Evolutionary conservation across 169 alveolate genomes (phyloP), one percentile per base, ranked within the genome.

Genomic region (Miamiensis avidus): DNA sequence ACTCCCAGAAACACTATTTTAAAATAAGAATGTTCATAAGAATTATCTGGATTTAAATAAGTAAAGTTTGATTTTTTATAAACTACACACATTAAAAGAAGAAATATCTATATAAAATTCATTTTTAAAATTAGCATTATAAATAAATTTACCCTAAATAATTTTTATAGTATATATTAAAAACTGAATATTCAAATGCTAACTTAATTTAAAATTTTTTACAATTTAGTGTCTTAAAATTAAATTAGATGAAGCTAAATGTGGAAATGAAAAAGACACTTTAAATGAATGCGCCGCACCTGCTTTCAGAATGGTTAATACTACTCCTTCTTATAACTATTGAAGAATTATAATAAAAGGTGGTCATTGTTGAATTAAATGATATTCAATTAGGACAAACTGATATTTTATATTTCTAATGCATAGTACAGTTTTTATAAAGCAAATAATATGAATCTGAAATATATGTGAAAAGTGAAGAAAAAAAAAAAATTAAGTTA

Each of bases 261-360:
- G 90, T 72, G 76, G 31, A 31, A 29, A 34, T 74, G 81, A 74
- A 72, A 86, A 86, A 49, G 90, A 86, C 31, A 33, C 74, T 81
- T 81, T 86, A 69, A 74, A 79, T 65, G 90, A 86, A 81, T 86
- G 90, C 65, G 90, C 87, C 75, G 84, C 74, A n/a, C 83, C 84
- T 64, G 90, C 90, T 31, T 86, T 86, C 69, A 86, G 84, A 81
- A 86, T 79, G 76, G 90, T 86, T 64, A 86, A 86, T 78, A 77
- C 90, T 31, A 81, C 83, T 34, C 83, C 86, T 31, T 86, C 78
- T 75, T 86, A 86, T 65, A 25, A 49, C 4, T 49, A 49, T 49
- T 4, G 20, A 49, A 11, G 69, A 49, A 11, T 11, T 11, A 49
- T 11, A 49, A 49, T 49, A 49, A 49, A 49, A 49, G 20, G 20